phyloP scores from a whole-genome alignment of 1,284 basidiomycete genomes.

The Stygiomarasmius scandens region DNA sequence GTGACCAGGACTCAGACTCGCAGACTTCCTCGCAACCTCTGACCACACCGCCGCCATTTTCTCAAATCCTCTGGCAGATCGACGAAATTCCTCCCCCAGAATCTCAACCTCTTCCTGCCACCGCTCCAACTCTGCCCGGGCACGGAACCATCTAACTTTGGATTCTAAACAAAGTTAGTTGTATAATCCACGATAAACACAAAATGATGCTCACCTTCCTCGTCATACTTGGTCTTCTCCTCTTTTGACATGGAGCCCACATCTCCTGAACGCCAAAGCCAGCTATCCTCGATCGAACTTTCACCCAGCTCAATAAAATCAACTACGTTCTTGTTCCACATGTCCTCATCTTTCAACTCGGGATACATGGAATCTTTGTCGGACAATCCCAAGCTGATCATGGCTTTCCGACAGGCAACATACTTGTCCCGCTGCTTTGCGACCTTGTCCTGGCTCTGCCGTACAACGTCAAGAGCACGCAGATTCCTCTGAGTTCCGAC shows the following conservation, averaged over 20 bases:
- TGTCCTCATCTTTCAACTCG: neutral
- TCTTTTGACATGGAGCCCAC: neutral
- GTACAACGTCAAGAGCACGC: no score
- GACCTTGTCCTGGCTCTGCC: no score
- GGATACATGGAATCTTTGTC: no score
- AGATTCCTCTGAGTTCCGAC: no score
- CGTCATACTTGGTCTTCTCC: neutral
- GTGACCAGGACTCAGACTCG: neutral
- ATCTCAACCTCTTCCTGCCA: constrained; percentile 4
- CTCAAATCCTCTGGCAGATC: neutral
- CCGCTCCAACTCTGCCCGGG: neutral
- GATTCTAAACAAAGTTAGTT: neutral
- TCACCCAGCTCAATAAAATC: constrained; percentile 1
- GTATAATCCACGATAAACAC: neutral
- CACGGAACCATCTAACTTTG: neutral
- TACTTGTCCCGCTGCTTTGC: no score
- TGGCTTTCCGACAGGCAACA: no score
- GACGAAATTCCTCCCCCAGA: neutral
- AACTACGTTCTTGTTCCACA: neutral
- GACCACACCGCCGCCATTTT: neutral
- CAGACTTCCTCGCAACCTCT: neutral
- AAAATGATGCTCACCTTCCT: neutral
- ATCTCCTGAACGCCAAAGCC: neutral
- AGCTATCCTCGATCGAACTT: neutral
- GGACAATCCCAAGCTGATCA: no score